Percentiles rank a stretch among this genome's conserved stretches.
phyloP scores from a whole-genome alignment of 345 rosid species.

The Acer negundo region DNA sequence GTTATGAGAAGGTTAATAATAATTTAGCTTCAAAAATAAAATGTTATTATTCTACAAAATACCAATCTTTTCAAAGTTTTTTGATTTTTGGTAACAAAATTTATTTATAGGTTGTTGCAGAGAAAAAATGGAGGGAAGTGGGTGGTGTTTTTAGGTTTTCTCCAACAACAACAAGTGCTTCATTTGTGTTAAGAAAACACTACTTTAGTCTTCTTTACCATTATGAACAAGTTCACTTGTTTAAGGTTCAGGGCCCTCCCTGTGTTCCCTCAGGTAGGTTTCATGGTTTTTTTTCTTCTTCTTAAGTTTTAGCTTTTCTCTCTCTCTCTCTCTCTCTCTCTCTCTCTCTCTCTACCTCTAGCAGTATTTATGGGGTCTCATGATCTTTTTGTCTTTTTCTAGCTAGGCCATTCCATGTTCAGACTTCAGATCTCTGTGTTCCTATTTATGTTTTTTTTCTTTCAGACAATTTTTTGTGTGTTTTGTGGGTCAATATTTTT shows the following conservation, averaged over 20 bases:
- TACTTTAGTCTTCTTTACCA: constrained; percentile 79
- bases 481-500: background rate
- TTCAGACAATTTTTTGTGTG: background rate
- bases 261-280: constrained; percentile 53
- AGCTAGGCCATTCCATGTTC: background rate
- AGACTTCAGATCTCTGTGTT: background rate
- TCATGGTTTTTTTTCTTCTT: background rate
- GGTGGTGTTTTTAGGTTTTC: constrained; percentile 85
- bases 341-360: background rate
- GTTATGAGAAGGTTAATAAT: constrained; percentile 72
- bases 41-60: constrained; percentile 2
- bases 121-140: constrained; percentile 99
- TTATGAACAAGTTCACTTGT: constrained; percentile 89
- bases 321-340: background rate
- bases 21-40: background rate
- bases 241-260: constrained; percentile 63
- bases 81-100: background rate
- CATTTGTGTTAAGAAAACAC: constrained; percentile 89
- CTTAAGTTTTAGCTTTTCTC: background rate
- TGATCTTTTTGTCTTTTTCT: background rate
- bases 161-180: constrained; percentile 94
- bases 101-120: constrained; percentile 71
- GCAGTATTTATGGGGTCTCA: background rate
- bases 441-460: constrained; percentile 12
- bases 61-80: no score